Evolutionary conservation across 148 eudicot species (phyloP).

Genomic region (Selenicereus undatus): DNA sequence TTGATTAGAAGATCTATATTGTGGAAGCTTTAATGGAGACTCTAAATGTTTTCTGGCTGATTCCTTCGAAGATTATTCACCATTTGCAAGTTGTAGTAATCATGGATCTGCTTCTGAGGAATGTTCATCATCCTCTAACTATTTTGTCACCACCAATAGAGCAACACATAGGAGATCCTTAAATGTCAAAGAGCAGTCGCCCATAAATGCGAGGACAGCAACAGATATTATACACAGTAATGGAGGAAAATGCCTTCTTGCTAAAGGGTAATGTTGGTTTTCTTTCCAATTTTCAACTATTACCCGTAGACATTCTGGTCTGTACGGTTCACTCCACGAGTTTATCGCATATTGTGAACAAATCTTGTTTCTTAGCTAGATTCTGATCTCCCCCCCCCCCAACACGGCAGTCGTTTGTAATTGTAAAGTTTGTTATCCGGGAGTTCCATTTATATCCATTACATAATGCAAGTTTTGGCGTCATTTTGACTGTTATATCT

Average conservation of each 20-base stretch:
- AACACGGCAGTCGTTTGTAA: too few relatives aligned
- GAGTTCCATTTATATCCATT: neutral
- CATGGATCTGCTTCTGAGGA: constrained; percentile 25
- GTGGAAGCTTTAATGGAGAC: constrained; percentile 40
- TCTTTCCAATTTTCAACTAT: neutral
- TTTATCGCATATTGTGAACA: neutral
- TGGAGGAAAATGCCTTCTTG: constrained; percentile 39
- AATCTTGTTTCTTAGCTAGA: neutral
- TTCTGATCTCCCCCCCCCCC: too few relatives aligned
- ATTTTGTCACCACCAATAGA: constrained; percentile 22
- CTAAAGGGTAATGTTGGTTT: constrained; percentile 43
- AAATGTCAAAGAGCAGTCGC: constrained; percentile 22
- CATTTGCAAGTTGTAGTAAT: constrained; percentile 27
- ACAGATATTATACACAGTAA: constrained; percentile 25
- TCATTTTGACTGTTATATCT: neutral
- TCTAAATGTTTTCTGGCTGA: constrained; percentile 28
- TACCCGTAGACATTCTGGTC: neutral
- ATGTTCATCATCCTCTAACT: constrained; percentile 34
- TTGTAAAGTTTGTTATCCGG: neutral
- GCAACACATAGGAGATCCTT: constrained; percentile 26
- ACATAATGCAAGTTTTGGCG: neutral
- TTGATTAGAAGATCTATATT: constrained; percentile 40
- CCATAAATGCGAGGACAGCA: constrained; percentile 32
- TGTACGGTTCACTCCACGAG: neutral
- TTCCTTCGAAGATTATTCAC: constrained; percentile 25